Evolutionary conservation across 441 rosid genomes (phyloP), one percentile per base, ranked within the genome.

Genomic region (Metrosideros polymorpha): DNA sequence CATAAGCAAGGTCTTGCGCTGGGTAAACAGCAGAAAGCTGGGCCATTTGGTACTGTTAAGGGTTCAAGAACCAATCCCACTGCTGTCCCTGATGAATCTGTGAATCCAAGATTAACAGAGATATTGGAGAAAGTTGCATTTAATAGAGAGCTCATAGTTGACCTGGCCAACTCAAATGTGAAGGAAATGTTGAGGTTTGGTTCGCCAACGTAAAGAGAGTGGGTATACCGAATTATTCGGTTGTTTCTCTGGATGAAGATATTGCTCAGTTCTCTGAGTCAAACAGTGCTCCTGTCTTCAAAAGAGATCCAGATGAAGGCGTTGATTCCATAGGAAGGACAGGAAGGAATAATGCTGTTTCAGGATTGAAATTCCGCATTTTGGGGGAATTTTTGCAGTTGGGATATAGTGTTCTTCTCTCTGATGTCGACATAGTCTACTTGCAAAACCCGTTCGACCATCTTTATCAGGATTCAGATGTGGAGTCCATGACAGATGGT

Each of bases 401-500:
- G 59, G 87, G 87, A 25, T 85, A 85, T 82, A 53, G 84, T 39
- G 84, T 85, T 43, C 87, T 85, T 77, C 83, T 85, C 66, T 86
- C 84, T 2, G 87, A 86, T 42, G 87, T 82, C 13, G 87, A 86
- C 61, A 54, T 86, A 45, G 87, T 86, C n/a, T 82, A 79, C 85
- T 29, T 86, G 84, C 87, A 86, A 84, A 86, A 86, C 35, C 87
- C 87, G 3, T 86, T 86, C 7, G 56, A 82, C 50, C 82, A 86
- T 49, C 66, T 86, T 12, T 55, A 79, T 82, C 87, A 85, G 24
- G 87, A 86, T 30, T 86, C 87, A 6, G 87, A 86, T 22, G 84
- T 86, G 35, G 87, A 86, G 85, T 79, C 87, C 24, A 86, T 82
- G 85, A 42, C 87, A 32, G 87, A 86, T 56, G 87, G 87, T 39